Evolutionary conservation across 352 stramenopile genomes (phyloP), one percentile per base, ranked within the genome.

Genomic region (Globisporangium nagaii): DNA sequence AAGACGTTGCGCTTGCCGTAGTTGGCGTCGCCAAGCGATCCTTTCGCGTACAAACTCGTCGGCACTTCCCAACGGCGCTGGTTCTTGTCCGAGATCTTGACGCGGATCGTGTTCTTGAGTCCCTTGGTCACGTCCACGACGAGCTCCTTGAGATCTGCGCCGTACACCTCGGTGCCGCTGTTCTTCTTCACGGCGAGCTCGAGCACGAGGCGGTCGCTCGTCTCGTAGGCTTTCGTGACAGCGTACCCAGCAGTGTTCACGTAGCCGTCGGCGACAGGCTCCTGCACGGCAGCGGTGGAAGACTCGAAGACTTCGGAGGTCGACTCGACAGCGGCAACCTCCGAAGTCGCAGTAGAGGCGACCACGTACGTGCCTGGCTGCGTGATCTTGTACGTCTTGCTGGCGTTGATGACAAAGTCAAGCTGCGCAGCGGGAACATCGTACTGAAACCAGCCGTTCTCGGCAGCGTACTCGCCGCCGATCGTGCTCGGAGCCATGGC

Each of bases 351-450:
- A n/a, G n/a, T n/a, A n/a, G n/a, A n/a, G n/a, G n/a, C n/a, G n/a
- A 73, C 63, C 25, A 79, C 56, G 22, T 57, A 79, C 25, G 58
- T 71, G 17, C 66, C 69, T 13, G 69, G 41, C 24, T 52, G 62
- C 37, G 61, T 48, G 41, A 73, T 58, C 30, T 62, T 49, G 58
- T 73, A 75, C 63, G 73, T 75, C 44, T 72, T 68, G 66, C 63
- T 63, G 60, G 75, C 66, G 63, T 78, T 78, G 60, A 75, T 75
- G 20, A 78, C 69, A 42, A 78, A 75, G 60, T 78, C 63, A 20
- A 73, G 60, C 46, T 69, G 56, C 25, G 36, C 44, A 11, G 69
- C 53, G 55, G 62, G 54, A 58, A 78, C 42, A 12, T 43, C 45
- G 63, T 75, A 70, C 63, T 75, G 40, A 46, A 67, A 75, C 69